Conservation (phyloP, 1,284 basidiomycete species). For the Microbotryum scabiosae region DNA sequence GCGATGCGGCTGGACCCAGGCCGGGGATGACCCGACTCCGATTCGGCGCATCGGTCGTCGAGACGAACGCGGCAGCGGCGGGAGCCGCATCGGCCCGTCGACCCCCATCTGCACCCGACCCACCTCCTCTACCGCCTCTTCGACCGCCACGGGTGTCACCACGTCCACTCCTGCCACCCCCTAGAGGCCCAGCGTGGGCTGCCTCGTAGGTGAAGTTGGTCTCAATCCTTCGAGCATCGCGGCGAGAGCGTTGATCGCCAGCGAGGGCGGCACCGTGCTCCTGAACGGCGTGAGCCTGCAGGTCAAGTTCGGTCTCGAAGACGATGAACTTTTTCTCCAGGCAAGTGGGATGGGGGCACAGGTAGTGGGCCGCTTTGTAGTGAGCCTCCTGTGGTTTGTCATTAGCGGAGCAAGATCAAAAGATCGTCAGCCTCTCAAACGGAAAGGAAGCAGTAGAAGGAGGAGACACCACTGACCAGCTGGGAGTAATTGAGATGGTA, state of each 20-base stretch:
- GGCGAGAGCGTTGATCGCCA: slow-evolving; percentile 54
- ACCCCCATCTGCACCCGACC: slow-evolving; percentile 27
- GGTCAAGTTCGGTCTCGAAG: slow-evolving; percentile 76
- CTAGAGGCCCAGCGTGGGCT: slow-evolving; percentile 36
- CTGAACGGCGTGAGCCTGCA: slow-evolving; percentile 84
- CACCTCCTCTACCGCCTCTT: slow-evolving; percentile 36
- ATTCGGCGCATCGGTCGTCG: slow-evolving; percentile 34
- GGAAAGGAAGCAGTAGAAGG: not conserved
- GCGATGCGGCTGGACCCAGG: slow-evolving; percentile 39
- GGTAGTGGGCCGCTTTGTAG: slow-evolving; percentile 54
- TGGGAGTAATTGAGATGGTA: slow-evolving; percentile 55
- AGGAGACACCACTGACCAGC: slow-evolving; percentile 17
- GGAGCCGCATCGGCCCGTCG: slow-evolving; percentile 31
- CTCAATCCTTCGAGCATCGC: slow-evolving; percentile 66
- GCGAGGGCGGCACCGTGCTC: slow-evolving; percentile 70
- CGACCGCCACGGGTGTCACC: slow-evolving; percentile 1
- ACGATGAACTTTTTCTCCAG: slow-evolving; percentile 88
- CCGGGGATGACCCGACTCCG: slow-evolving; percentile 40
- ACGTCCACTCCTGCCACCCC: slow-evolving; percentile 15
- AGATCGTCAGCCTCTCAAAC: slow-evolving; percentile 3
- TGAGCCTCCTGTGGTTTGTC: slow-evolving; percentile 14
- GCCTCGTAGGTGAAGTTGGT: slow-evolving; percentile 72
- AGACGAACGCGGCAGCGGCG: slow-evolving; percentile 1
- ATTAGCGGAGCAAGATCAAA: slow-evolving; percentile 37
- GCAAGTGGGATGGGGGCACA: slow-evolving; percentile 67